phyloP scores from a whole-genome alignment of 257 asterid genomes.

The Nyctanthes arbortristis region DNA sequence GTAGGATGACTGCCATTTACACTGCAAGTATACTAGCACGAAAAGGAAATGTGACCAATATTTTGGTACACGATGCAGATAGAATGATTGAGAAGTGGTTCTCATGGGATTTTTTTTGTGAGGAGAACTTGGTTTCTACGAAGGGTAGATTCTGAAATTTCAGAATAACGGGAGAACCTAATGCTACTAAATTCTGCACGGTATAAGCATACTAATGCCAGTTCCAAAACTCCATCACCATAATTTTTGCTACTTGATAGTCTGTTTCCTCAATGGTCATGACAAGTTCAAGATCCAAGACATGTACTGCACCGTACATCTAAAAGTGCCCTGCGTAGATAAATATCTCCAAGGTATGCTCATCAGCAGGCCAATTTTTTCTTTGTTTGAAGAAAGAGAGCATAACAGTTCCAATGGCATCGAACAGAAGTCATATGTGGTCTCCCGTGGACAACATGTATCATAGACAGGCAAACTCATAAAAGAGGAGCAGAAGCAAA shows the following conservation, averaged over 20 bases:
- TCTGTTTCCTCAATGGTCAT: not conserved
- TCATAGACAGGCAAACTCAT: too few species aligned
- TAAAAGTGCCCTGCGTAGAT: not conserved
- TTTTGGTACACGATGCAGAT: constrained; percentile 69
- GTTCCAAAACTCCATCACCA: constrained; percentile 13
- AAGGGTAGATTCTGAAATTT: constrained; percentile 86
- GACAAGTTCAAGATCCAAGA: not conserved
- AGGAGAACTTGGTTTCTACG: constrained; percentile 65
- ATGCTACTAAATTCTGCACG: constrained; percentile 59
- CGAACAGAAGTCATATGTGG: too few species aligned
- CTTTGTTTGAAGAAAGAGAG: too few species aligned
- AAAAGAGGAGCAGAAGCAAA: too few species aligned
- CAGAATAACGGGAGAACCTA: constrained; percentile 30
- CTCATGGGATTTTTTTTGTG: constrained; percentile 87
- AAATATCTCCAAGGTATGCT: not conserved
- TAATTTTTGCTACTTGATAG: constrained; percentile 1
- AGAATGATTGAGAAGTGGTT: constrained; percentile 86
- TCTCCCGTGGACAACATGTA: too few species aligned
- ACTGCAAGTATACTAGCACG: constrained; percentile 69
- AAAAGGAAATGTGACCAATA: constrained; percentile 48
- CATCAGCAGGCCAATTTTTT: too few species aligned
- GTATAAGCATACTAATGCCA: not conserved
- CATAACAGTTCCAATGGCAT: too few species aligned
- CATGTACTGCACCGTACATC: not conserved
- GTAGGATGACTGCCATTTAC: constrained; percentile 81